These are phyloP conservation scores for Sarocladium strictum DNA, from an alignment of 2,329 filamentous ascomycete species.

Conservation along the genomic window DNA sequence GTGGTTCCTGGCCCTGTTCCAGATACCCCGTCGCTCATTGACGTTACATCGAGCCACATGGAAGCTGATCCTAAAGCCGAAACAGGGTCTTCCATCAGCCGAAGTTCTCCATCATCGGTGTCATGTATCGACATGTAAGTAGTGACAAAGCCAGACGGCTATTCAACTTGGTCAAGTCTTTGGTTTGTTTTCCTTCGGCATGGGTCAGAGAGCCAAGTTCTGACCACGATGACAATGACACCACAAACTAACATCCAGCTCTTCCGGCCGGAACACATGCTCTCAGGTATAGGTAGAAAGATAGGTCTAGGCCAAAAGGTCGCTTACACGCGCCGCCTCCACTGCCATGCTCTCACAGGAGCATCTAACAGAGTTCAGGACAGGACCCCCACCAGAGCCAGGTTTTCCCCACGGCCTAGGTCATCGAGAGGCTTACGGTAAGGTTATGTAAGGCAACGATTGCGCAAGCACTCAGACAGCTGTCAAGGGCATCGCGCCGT, in stretches of 20 bases:
- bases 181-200: too few species aligned
- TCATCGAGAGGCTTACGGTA: background rate
- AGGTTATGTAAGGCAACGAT: background rate
- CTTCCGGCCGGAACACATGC: background rate
- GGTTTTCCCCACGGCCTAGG: background rate
- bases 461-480: background rate
- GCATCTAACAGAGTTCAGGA: slow-evolving; percentile 1
- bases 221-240: background rate
- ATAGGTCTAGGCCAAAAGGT: too few species aligned
- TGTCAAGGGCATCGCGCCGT: too few species aligned
- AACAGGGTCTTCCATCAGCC: background rate
- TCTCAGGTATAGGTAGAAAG: too few species aligned
- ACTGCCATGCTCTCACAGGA: too few species aligned
- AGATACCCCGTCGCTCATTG: background rate
- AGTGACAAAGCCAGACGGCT: background rate
- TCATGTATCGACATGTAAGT: background rate
- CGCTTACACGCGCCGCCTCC: too few species aligned
- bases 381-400: background rate
- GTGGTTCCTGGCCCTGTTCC: background rate
- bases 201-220: too few species aligned
- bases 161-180: background rate
- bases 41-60: background rate
- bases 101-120: background rate
- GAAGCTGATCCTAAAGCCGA: background rate
- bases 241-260: background rate